Evolutionary conservation across 1,284 basidiomycete species (phyloP), one percentile per base, ranked within the genome.

Genomic region (Apiotrichum gamsii): DNA sequence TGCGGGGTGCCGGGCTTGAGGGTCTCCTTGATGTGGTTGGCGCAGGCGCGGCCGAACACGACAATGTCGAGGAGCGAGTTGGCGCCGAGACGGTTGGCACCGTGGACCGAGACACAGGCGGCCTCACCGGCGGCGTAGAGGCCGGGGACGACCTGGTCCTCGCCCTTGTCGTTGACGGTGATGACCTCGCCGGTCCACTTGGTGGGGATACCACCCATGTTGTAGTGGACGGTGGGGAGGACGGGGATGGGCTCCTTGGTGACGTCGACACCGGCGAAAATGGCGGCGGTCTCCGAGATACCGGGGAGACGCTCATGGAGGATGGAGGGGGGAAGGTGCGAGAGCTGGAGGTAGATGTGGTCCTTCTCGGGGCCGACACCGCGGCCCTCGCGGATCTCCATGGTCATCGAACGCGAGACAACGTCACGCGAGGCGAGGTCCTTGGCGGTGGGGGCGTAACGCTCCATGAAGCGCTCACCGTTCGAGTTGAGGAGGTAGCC

Each of bases 401-500:
- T 80, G 43, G 95, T 99, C 94, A 98, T 98, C 51, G 89, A 94
- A 64, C 95, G 90, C 49, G 95, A 98, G 41, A 98, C 95, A 70
- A 99, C 95, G 71, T 99, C 95, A 73, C 95, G 91, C 46, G 95
- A 98, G 35, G 95, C 95, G 58, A 99, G 82, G 79, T 99, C 95
- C 80, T 98, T 98, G 58, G 95, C 95, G 43, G 94, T 97, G 16
- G 95, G 95, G 1, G 95, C 95, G 72, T 97, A 95, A 74, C 94
- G 89, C 76, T 98, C 94, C 95, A 99, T 99, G 80, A 99, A 99
- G 56, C 95, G 88, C 76, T 99, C 95, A 72, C 95, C 95, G 78
- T 97, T 87, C 10, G 90, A 90, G 79, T 99, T 98, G 72, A 99
- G 78, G 59, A 99, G 79, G 76, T 98, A 98, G 61, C 95, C 95